Evolutionary conservation across 768 basidiomycete genomes (phyloP).

Genomic region (Polyporus arcularius): DNA sequence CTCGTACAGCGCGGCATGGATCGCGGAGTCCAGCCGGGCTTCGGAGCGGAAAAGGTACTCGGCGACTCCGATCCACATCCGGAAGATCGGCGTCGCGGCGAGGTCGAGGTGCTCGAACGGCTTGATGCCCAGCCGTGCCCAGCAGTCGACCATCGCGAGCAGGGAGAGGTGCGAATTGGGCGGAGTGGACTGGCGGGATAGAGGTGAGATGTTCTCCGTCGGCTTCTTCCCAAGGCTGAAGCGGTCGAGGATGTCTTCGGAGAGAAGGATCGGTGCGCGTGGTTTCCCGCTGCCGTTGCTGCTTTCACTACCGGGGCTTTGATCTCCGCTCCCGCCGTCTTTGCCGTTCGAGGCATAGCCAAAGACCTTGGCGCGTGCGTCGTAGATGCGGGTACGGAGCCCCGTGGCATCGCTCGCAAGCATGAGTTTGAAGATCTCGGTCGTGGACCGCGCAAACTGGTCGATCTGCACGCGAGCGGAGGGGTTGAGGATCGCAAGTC

Average conservation of each 20-base stretch:
- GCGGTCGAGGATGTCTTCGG: slow-evolving; percentile 81
- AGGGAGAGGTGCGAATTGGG: slow-evolving; percentile 90
- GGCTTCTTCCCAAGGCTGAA: slow-evolving; percentile 72
- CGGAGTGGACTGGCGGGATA: slow-evolving; percentile 29
- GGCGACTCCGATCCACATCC: slow-evolving; percentile 95
- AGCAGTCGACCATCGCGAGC: slow-evolving; percentile 98
- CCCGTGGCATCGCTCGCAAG: slow-evolving; percentile 53
- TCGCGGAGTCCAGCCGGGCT: slow-evolving; percentile 61
- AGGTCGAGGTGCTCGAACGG: slow-evolving; percentile 91
- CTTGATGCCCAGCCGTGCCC: slow-evolving; percentile 84
- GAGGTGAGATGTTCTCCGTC: slow-evolving; percentile 8
- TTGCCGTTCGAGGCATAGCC: slow-evolving; percentile 32
- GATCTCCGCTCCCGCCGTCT: slow-evolving; percentile 13
- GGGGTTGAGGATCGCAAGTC: slow-evolving; percentile 97
- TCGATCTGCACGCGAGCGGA: slow-evolving; percentile 86
- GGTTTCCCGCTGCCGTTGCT: slow-evolving; percentile 13
- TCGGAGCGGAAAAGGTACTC: slow-evolving; percentile 88
- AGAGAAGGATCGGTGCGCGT: slow-evolving; percentile 74
- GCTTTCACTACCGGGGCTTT: slow-evolving; percentile 18
- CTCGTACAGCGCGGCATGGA: slow-evolving; percentile 75
- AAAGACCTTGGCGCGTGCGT: slow-evolving; percentile 78
- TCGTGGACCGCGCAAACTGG: slow-evolving; percentile 82
- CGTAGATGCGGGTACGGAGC: slow-evolving; percentile 72
- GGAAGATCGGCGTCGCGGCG: slow-evolving; percentile 94
- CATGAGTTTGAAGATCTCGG: slow-evolving; percentile 97